phyloP scores from a whole-genome alignment of 1,284 basidiomycete species.

The Singerocomus inundabilis region DNA sequence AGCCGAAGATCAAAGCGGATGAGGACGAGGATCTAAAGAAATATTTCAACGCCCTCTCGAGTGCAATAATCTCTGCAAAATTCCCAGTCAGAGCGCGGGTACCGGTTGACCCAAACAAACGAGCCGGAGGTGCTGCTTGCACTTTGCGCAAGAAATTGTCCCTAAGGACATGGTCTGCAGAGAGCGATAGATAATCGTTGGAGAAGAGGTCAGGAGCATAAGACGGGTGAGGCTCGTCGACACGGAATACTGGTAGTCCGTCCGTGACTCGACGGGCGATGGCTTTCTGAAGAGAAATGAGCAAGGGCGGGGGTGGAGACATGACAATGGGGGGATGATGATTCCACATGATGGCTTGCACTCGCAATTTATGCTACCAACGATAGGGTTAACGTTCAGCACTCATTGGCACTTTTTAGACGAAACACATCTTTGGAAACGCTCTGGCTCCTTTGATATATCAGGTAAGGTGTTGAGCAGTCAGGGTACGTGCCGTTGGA shows the following conservation, averaged over 20 bases:
- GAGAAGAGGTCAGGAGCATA: conserved; percentile 47
- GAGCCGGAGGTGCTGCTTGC: conserved; percentile 15
- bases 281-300: conserved; percentile 17
- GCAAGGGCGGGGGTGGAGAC: conserved; percentile 11
- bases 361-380: conserved; percentile 14
- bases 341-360: background rate
- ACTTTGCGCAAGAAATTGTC: conserved; percentile 36
- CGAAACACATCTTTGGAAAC: no score
- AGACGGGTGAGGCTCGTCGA: conserved; percentile 37
- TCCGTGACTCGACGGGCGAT: conserved; percentile 5
- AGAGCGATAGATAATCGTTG: conserved; percentile 63
- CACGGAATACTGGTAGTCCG: conserved; percentile 8
- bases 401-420: no score
- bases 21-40: conserved; percentile 22
- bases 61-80: conserved; percentile 25
- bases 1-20: conserved; percentile 55
- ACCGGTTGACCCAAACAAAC: conserved; percentile 54
- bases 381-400: background rate
- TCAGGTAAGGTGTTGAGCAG: no score
- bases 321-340: conserved; percentile 2
- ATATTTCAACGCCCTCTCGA: conserved; percentile 10
- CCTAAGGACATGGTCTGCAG: conserved; percentile 37
- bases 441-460: no score
- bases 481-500: no score
- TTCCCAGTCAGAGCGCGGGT: conserved; percentile 55